Evolutionary conservation across 345 rosid genomes (phyloP).

Genomic region (Sapria himalayana): DNA sequence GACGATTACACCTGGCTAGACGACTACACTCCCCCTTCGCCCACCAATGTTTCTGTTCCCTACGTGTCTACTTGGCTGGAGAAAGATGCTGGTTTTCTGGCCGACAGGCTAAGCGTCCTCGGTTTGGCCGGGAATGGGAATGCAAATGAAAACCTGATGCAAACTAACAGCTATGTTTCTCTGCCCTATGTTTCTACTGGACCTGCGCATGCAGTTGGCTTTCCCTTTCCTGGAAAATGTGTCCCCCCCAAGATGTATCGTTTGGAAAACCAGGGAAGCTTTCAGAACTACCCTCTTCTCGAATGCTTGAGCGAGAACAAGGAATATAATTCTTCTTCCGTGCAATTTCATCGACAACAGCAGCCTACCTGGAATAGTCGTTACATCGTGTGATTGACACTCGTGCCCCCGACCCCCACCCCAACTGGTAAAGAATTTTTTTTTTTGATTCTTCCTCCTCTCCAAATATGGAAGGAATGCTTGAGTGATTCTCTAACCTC

Average conservation of each 20-base stretch:
- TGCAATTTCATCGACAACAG: too few relatives aligned
- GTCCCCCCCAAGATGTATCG: conserved; percentile 27
- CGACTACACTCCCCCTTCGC: conserved; percentile 55
- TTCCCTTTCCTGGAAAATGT: conserved; percentile 85
- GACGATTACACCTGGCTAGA: conserved; percentile 99
- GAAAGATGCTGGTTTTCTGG: too few relatives aligned
- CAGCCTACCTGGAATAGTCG: conserved; percentile 57
- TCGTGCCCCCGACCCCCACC: too few relatives aligned
- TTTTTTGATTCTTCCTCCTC: too few relatives aligned
- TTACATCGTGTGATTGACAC: conserved; percentile 86
- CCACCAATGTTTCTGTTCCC: conserved; percentile 22
- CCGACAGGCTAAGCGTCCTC: too few relatives aligned
- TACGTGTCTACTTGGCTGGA: conserved; percentile 23
- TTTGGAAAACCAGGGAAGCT: conserved; percentile 26
- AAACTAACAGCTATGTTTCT: conserved; percentile 23
- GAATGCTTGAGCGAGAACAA: conserved; percentile 60
- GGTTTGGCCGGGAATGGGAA: too few relatives aligned
- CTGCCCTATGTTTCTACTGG: conserved; percentile 30
- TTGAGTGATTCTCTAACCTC: too few relatives aligned
- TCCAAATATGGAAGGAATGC: not conserved
- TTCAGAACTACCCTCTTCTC: conserved; percentile 25
- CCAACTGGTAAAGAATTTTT: too few relatives aligned
- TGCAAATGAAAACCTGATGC: conserved; percentile 22
- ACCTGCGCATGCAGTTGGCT: conserved; percentile 31
- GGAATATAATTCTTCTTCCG: too few relatives aligned